Evolutionary conservation across 805 yeast genomes (phyloP), one percentile per base, ranked within the genome.

Genomic region (Candida yuanshanica): DNA sequence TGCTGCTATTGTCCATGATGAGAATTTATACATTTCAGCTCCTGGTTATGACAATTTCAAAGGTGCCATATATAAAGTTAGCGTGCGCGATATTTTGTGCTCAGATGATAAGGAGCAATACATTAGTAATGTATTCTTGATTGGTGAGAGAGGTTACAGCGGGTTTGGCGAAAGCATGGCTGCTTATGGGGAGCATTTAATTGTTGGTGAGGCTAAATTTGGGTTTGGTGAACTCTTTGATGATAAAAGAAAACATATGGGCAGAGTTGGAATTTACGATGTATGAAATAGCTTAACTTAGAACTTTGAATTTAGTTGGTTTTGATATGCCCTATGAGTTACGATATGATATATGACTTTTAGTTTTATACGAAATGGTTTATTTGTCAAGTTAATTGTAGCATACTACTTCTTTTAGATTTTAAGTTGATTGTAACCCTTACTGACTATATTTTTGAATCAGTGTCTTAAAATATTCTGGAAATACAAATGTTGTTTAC

Each of bases 21-120:
- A 49, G 6, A 14, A 17, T 7, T 50, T 74, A 18, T 60, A 59
- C 37, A 50, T 73, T 3, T 62, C 76, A 0, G 67, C 77, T 0
- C 73, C 76, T 1, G 74, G 73, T 3, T 55, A 56, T 41, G 80
- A 79, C 1, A 81, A 79, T 1, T 9, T 2, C 4, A 38, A 23
- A 25, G 56, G 56, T 21, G 69, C 71, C 0, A 58, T 79, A 4
- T 79, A 78, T 70, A 49, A 51, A 26, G 41, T 74, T 1, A 41
- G 58, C 3, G 42, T 71, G 38, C 27, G 32, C 37, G 50, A 47
- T 17, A 32, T 53, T 13, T 31, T 44, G 18, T 23, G 35, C 12
- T 11, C 47, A 7, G 46, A 48, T 18, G 41, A 51, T 17, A 33
- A 40, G 16, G 29, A 31, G 16, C 4, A 35, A 9, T 13, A 34